Base-by-base conservation (phyloP, 306 rosid genomes). In the Quercus cerris region DNA sequence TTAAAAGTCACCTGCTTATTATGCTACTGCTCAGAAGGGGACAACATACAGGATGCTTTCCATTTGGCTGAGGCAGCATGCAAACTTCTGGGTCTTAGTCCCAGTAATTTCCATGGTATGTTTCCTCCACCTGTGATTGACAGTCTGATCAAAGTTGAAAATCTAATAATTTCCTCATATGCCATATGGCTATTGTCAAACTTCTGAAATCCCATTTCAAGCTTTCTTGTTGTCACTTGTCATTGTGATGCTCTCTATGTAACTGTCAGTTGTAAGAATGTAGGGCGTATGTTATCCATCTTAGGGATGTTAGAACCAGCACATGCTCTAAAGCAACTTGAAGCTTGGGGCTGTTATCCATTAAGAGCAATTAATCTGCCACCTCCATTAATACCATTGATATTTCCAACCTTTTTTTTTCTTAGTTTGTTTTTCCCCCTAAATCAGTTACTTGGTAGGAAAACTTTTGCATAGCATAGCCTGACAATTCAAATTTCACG, bases 11-110 rank as follows among this genome's bases (percentile, higher is more conserved):
- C 97, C 49, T 94, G 97, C 95, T 74, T 94, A 81, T 82, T 94
- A 69, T 87, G 95, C 86, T 93, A 94, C 83, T 94, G 97, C 83
- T 93, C 97, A 9, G 99, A 94, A 85, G 99, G 99, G 69, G 99
- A 94, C 86, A 94, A 94, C 89, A 90, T 84, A 74, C 76, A 87
- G 23, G 97, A 94, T 83, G 95, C 99, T 83, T 90, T 85, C 83
- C 88, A 91, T 68, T 90, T 94, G 82, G 97, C 93, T 1, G 97
- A 93, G 77, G 99, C 95, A 64, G 84, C 86, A 33, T 87, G 87
- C 87, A 91, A 85, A 85, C 88, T 93, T 83, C 88, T 88, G 54
- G 79, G 52, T 59, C 74, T 71, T 73, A 77, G 56, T 86, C 83
- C 82, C 75, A 82, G 85, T 84, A 73, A 86, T 81, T 78, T 77